Evolutionary conservation across 176 grass and related monocot species (phyloP).

Genomic region (Thalia dealbata): DNA sequence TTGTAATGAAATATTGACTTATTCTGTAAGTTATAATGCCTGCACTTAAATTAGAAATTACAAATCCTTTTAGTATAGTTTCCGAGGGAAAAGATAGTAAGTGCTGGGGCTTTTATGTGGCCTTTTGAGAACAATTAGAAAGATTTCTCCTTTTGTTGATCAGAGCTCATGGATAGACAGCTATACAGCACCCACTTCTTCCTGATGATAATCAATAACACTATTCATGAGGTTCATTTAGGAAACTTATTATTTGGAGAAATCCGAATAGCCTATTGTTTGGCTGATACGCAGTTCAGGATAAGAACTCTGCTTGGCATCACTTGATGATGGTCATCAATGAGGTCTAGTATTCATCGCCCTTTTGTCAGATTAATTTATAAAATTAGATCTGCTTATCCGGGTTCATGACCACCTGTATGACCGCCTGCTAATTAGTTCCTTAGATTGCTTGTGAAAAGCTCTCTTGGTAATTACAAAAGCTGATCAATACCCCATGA

Average conservation of each 20-base stretch:
- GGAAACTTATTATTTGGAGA: not conserved
- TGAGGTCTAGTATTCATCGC: too few relatives aligned
- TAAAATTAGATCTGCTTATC: not conserved
- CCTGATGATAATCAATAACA: not conserved
- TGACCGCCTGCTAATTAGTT: not conserved
- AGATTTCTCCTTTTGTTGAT: not conserved
- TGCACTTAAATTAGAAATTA: not conserved
- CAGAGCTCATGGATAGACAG: not conserved
- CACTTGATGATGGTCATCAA: too few relatives aligned
- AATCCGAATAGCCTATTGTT: too few relatives aligned
- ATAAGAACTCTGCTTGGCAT: too few relatives aligned
- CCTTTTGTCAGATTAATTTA: too few relatives aligned
- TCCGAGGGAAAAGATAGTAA: too few relatives aligned
- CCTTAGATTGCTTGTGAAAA: not conserved
- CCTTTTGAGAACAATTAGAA: not conserved
- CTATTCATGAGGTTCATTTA: not conserved
- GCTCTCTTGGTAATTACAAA: not conserved
- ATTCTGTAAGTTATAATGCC: not conserved
- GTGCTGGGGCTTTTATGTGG: not conserved
- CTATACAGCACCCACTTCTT: not conserved
- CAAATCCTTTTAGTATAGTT: not conserved
- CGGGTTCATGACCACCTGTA: not conserved
- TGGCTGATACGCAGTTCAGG: too few relatives aligned
- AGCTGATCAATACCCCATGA: too few relatives aligned
- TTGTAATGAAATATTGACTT: not conserved